Base-by-base conservation (phyloP, 176 grass and related monocot genomes). In the Carex littledalei region DNA sequence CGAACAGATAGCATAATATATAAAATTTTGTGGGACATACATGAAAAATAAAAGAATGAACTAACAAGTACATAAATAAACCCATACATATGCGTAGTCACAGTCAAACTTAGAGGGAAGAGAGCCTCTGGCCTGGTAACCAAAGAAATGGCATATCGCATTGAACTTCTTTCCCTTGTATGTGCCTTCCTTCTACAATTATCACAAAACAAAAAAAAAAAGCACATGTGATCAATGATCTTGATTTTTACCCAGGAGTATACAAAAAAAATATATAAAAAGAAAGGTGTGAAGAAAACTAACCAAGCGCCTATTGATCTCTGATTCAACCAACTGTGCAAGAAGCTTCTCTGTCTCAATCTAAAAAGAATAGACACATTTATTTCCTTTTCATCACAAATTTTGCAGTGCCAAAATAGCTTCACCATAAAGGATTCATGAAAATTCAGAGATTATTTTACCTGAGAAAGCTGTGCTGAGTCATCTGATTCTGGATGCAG, bases 131-230 rank as follows among this genome's bases (percentile, higher is more conserved):
- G 96, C 96, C 90, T 99, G 96, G 87, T 99, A 99, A 55, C 96
- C 96, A 90, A 99, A 99, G 82, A 99, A 99, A 84, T 99, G 96
- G 83, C 91, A 99, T 37, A 99, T 99, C 16, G 93, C 93, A 88
- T 95, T 99, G 70, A 99, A 99, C 56, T 99, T 99, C 88, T 99
- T 99, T 87, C 96, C 96, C n/a, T n/a, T n/a, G n/a, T 95, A 99
- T 16, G 85, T 95, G 59, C 96, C 96, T 88, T 92, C 93, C 88
- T 99, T 99, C 96, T 99, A 89, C 61, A 81, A 35, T 67, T 57
- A 80, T 78, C 58, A 11, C 12, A 74, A 84, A 82, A 21, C 14
- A 50, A 50, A 87, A 83, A 82, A 43, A 39, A 2, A 67, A 90
- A n/a, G n/a, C n/a, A n/a, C 85, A 6, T 83, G 70, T 62, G 18